Conservation (phyloP, 306 rosid species). For the Castanea crenata region DNA sequence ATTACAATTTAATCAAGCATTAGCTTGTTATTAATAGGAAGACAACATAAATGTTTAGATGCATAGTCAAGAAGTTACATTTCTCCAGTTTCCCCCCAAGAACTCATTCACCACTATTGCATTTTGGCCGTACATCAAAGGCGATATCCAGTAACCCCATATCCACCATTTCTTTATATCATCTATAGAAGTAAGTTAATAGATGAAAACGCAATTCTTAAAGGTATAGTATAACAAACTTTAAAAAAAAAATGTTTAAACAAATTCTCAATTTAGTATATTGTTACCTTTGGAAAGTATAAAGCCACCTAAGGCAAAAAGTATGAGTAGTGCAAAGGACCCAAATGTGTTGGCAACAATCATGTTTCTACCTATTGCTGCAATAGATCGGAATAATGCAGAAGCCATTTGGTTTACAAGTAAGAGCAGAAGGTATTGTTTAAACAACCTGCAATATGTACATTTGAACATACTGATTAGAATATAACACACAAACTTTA, state of each 20-base stretch:
- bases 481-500: neutral
- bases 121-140: slow-evolving; percentile 40
- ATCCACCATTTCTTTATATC: slow-evolving; percentile 43
- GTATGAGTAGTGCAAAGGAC: slow-evolving; percentile 21
- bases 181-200: neutral
- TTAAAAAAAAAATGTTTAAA: neutral
- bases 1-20: neutral
- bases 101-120: slow-evolving; percentile 40
- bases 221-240: neutral
- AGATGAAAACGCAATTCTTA: neutral
- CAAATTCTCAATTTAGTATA: neutral
- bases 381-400: slow-evolving; percentile 26
- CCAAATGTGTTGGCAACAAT: slow-evolving; percentile 30
- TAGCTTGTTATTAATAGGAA: neutral
- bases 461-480: neutral
- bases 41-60: neutral
- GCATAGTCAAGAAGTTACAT: slow-evolving; percentile 15
- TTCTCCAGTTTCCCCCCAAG: slow-evolving; percentile 36
- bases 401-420: slow-evolving; percentile 40
- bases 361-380: slow-evolving; percentile 22
- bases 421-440: slow-evolving; percentile 34
- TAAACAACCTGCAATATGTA: slow-evolving; percentile 32
- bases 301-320: slow-evolving; percentile 27
- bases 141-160: slow-evolving; percentile 50
- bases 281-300: slow-evolving; percentile 4